These are phyloP conservation scores for Centella asiatica DNA, from an alignment of 129 eudicot genomes.

Conservation along the genomic window DNA sequence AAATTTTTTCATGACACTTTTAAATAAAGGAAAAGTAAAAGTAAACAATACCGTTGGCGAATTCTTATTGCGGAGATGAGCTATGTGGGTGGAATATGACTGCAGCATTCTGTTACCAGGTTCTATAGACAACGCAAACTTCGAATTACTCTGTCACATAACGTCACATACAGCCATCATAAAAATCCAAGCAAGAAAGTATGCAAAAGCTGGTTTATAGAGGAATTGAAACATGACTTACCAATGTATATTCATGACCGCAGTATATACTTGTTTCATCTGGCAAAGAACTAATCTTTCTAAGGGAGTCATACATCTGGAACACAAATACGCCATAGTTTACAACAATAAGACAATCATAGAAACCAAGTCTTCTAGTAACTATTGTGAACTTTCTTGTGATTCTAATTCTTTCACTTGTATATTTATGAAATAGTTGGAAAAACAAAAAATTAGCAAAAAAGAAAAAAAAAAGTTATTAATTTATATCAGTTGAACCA, in stretches of 20 bases:
- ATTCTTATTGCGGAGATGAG: slow-evolving; percentile 64
- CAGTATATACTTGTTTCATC: slow-evolving; percentile 79
- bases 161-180: background rate
- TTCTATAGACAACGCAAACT: slow-evolving; percentile 83
- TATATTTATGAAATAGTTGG: too few relatives aligned
- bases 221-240: slow-evolving; percentile 26
- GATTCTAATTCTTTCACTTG: too few relatives aligned
- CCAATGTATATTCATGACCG: slow-evolving; percentile 93
- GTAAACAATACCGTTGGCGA: slow-evolving; percentile 70
- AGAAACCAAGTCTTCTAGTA: too few relatives aligned
- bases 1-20: background rate
- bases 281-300: slow-evolving; percentile 1
- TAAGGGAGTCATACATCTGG: slow-evolving; percentile 12
- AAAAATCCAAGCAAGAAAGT: slow-evolving; percentile 6
- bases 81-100: slow-evolving; percentile 61
- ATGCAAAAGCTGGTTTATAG: background rate
- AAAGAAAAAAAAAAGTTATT: too few relatives aligned
- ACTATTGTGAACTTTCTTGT: too few relatives aligned
- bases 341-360: background rate
- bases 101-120: slow-evolving; percentile 73
- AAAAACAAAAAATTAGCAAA: too few relatives aligned
- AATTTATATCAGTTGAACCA: too few relatives aligned
- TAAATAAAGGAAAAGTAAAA: background rate
- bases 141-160: slow-evolving; percentile 74
- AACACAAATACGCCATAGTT: slow-evolving; percentile 1